Percentiles rank a stretch among this genome's conserved stretches.
Evolutionary conservation across 305 asterid species (phyloP).

Genomic region (Vinca major): DNA sequence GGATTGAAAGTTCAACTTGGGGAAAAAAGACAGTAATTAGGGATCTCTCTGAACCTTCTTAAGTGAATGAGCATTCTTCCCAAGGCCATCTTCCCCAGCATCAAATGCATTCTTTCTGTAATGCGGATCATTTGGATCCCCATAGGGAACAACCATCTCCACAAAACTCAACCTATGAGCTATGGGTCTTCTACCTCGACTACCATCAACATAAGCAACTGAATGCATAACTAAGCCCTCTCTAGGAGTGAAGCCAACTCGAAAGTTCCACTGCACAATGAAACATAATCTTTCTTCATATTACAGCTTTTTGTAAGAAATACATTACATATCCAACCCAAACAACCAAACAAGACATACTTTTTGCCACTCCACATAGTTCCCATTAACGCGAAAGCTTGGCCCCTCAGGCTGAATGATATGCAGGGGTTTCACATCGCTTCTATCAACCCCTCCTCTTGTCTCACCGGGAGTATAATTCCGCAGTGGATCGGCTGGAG

Average conservation of each 20-base stretch:
- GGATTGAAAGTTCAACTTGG: neutral
- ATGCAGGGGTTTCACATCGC: constrained; percentile 84
- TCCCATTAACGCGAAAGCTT: constrained; percentile 79
- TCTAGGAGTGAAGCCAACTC: constrained; percentile 90
- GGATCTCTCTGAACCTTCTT: constrained; percentile 52
- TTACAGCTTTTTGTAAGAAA: neutral
- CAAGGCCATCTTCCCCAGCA: constrained; percentile 99
- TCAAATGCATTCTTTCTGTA: constrained; percentile 95
- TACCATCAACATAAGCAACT: constrained; percentile 90
- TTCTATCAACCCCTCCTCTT: constrained; percentile 93
- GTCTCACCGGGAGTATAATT: constrained; percentile 89
- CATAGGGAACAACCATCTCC: constrained; percentile 98
- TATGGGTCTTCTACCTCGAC: constrained; percentile 89
- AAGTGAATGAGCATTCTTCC: constrained; percentile 91
- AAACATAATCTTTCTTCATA: neutral
- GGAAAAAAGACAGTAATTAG: constrained; percentile 2
- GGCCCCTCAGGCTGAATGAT: constrained; percentile 96
- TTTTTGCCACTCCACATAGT: constrained; percentile 96
- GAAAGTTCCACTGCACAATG: constrained; percentile 80
- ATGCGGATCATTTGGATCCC: constrained; percentile 98
- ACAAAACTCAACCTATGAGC: constrained; percentile 95
- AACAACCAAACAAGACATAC: constrained; percentile 28
- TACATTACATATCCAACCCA: constrained; percentile 5
- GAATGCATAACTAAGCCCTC: constrained; percentile 96
- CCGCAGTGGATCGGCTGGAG: constrained; percentile 93